Percentiles rank a stretch among this genome's conserved stretches.
phyloP scores from a whole-genome alignment of 2,329 filamentous ascomycete species.

The Nothophaeocryptopus gaeumannii region DNA sequence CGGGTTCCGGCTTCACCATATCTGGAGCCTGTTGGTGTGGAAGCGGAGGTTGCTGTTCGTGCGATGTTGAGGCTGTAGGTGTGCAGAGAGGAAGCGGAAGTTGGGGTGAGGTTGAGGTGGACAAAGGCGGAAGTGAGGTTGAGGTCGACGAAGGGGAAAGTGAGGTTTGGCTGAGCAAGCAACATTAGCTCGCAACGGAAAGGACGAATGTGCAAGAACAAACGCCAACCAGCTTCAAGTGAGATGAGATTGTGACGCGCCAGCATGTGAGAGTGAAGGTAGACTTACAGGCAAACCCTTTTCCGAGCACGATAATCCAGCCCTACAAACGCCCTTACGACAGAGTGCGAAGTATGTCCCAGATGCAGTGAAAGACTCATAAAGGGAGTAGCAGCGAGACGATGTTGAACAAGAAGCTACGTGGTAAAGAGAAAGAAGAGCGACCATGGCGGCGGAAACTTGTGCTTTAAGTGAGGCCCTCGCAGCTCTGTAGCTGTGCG shows the following conservation, averaged over 20 bases:
- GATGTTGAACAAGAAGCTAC: neutral
- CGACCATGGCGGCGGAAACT: neutral
- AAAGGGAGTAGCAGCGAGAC: neutral
- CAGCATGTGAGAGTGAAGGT: neutral
- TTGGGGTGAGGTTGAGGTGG: neutral
- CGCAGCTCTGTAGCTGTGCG: neutral
- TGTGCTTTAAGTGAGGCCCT: neutral
- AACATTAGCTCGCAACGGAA: too few relatives aligned
- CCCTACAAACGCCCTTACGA: slow-evolving; percentile 26
- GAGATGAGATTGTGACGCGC: slow-evolving; percentile 4
- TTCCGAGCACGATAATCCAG: slow-evolving; percentile 14
- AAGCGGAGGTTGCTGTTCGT: neutral
- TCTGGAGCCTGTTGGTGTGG: neutral
- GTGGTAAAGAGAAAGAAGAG: neutral
- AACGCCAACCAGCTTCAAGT: neutral
- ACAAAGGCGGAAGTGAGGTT: neutral
- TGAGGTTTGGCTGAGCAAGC: neutral
- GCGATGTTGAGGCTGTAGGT: neutral
- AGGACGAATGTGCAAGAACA: too few relatives aligned
- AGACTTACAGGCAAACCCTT: slow-evolving; percentile 8
- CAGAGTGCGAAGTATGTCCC: slow-evolving; percentile 28
- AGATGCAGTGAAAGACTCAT: slow-evolving; percentile 28
- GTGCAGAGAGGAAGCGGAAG: neutral
- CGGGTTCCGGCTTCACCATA: too few relatives aligned
- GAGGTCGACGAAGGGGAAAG: slow-evolving; percentile 1